Evolutionary conservation across 257 asterid genomes (phyloP).

Genomic region (Linderniella brevidens): DNA sequence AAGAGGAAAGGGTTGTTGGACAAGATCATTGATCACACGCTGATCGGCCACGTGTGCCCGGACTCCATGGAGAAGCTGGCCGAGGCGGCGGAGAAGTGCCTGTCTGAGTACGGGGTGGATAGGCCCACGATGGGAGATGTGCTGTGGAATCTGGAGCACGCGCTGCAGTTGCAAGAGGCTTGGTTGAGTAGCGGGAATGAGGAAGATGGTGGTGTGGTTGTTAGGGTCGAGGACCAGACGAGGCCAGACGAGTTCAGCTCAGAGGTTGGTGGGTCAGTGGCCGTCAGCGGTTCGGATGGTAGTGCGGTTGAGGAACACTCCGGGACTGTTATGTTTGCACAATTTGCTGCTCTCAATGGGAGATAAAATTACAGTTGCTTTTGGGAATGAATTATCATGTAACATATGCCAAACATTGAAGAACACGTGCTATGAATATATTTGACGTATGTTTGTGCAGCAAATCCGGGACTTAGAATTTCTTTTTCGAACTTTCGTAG

Average conservation of each 20-base stretch:
- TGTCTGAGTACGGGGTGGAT: constrained; percentile 59
- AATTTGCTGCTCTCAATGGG: constrained; percentile 57
- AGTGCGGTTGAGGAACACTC: constrained; percentile 48
- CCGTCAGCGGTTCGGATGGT: constrained; percentile 11
- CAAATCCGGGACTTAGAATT: too few species aligned
- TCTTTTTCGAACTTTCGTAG: too few species aligned
- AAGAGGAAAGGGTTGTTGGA: constrained; percentile 73
- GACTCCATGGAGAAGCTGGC: constrained; percentile 62
- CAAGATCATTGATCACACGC: constrained; percentile 46
- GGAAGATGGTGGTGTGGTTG: constrained; percentile 19
- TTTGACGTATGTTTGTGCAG: too few species aligned
- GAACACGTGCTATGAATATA: too few species aligned
- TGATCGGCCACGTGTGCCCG: constrained; percentile 41
- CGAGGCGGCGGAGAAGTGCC: constrained; percentile 63
- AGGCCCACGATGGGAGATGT: constrained; percentile 80
- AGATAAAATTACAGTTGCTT: too few species aligned
- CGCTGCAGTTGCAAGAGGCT: constrained; percentile 68
- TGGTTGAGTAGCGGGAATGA: constrained; percentile 20
- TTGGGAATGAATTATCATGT: too few species aligned
- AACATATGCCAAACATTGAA: too few species aligned
- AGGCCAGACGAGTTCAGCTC: background rate
- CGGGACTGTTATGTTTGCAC: constrained; percentile 67
- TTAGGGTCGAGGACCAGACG: constrained; percentile 10
- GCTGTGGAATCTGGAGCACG: constrained; percentile 67
- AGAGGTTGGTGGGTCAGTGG: background rate